Conservation (phyloP, 2,329 filamentous ascomycete genomes). For the Ceratocystis cubensis region DNA sequence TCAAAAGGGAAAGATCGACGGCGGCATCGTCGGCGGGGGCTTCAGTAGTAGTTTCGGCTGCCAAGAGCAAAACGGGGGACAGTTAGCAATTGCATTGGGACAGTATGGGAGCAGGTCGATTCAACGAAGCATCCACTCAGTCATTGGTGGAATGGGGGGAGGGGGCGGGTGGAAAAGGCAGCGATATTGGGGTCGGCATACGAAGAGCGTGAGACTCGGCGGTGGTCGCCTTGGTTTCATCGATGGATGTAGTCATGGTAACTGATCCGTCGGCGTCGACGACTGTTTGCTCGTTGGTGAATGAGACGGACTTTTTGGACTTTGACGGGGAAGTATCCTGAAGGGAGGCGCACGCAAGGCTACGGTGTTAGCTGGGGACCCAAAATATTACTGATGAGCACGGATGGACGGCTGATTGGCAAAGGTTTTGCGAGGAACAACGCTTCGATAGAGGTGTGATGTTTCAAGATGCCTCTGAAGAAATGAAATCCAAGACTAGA, state of each 20-base stretch:
- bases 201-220: slow-evolving; percentile 66
- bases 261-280: slow-evolving; percentile 84
- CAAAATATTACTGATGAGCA: background rate
- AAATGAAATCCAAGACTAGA: background rate
- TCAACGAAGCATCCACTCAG: background rate
- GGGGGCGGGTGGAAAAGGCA: background rate
- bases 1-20: slow-evolving; percentile 45
- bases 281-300: slow-evolving; percentile 74
- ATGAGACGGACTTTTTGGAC: slow-evolving; percentile 85
- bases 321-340: slow-evolving; percentile 32
- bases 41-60: slow-evolving; percentile 30
- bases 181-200: slow-evolving; percentile 40
- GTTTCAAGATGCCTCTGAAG: background rate
- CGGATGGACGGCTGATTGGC: no score
- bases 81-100: slow-evolving; percentile 1
- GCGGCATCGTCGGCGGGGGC: slow-evolving; percentile 49
- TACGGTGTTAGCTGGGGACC: slow-evolving; percentile 10
- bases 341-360: background rate
- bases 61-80: background rate
- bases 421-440: no score
- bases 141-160: background rate
- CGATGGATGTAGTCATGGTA: slow-evolving; percentile 58
- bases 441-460: background rate
- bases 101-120: background rate
- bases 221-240: slow-evolving; percentile 57